Evolutionary conservation across 306 rosid species (phyloP), one percentile per base, ranked within the genome.

Genomic region (Cyclanthera cordifolia): DNA sequence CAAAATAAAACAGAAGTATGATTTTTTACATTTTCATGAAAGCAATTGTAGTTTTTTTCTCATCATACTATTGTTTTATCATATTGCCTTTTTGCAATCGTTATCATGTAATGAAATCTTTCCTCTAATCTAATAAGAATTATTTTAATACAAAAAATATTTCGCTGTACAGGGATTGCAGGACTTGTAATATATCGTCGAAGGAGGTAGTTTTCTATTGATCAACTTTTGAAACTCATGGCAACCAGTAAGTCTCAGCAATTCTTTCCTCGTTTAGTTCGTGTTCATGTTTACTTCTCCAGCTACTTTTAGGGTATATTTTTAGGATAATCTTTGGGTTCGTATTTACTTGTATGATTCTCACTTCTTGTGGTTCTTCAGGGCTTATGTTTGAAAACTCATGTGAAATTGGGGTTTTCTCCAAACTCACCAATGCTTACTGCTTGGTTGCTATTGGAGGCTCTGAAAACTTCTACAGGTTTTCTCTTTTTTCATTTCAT

Each of bases 381-480:
- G 97, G 99, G 72, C 78, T 94, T 64, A 90, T 84, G 85, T 94
- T 94, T 74, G 99, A 94, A 79, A 94, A 94, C 77, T 78, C 82
- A 13, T 94, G 96, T 75, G 97, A 94, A 24, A 47, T 94, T 67
- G 99, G 99, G 41, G 99, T 86, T 13, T 94, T 94, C 72, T 90
- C 96, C n/a, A 94, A 94, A 83, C 95, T 94, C 54, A 90, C 96
- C 15, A 94, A 94, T 75, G 91, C 90, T 2, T 94, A 86, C 80
- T 94, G 99, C 66, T 79, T 94, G 91, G 99, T 94, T 72, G 91
- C 97, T 39, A 94, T 90, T 47, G 99, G 99, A 49, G 99, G 97
- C 63, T 94, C 99, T 13, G 99, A 94, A 74, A 84, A 74, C 75
- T 94, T 94, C 79, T 93, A 87, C 83, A 87, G 96, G 96, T 86